Base-by-base conservation (phyloP, 148 eudicot species). In the Fallopia convolvulus region DNA sequence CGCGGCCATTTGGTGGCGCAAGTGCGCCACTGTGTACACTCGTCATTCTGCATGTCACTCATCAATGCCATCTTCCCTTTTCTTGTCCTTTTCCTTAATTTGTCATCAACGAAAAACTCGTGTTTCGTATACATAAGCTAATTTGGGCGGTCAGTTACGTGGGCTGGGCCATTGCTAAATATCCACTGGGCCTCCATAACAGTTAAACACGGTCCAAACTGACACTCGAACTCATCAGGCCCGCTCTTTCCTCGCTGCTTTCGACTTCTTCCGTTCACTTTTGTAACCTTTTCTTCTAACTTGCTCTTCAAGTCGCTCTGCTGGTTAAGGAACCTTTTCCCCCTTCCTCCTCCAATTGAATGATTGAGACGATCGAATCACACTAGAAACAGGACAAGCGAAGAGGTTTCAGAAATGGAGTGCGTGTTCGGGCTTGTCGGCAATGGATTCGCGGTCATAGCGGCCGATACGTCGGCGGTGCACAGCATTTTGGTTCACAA, bases 381-480 rank as follows among this genome's bases (percentile, higher is more conserved):
- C 61, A 55, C 26, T n/a, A 36, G 72, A 68, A 68, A 61, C 46
- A 46, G 75, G 15, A 73, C 11, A 20, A 20, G 39, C 4, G 0
- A 5, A 73, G 32, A 46, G 30, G 1, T 26, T 0, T 26, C 42
- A 73, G 10, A 15, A 47, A 89, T 91, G 95, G 97, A 93, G 87
- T 90, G 95, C 56, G 97, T 90, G 1, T 93, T 93, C 52, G 97
- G 97, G 41, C 40, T 93, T 66, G 95, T 90, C 0, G 95, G 97
- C 0, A 78, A 91, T 26, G 97, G 87, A 42, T 93, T 90, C 75
- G 88, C 97, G 2, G 68, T 93, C 13, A 86, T 93, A n/a, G 97
- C 84, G 23, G 95, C 95, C 0, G 97, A 93, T 70, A 73, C 92
- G 0, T 93, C 98, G 5, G 98, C 93, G 42, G 97, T 88, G 0